Evolutionary conservation across 768 basidiomycete genomes (phyloP).

Genomic region (Phaeolepiota aurea): DNA sequence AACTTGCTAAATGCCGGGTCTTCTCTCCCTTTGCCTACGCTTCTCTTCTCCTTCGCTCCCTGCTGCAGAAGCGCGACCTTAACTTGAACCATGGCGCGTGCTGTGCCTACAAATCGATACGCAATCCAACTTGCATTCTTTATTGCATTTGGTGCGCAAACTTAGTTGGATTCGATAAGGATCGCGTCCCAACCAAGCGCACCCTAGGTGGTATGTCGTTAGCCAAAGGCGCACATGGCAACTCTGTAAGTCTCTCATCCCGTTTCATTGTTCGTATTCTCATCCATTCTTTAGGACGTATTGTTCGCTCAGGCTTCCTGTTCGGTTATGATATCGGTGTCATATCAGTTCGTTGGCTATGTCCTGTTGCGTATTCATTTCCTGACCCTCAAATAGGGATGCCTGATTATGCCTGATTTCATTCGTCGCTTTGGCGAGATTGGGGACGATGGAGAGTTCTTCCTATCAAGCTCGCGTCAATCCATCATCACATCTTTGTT

Average conservation of each 20-base stretch:
- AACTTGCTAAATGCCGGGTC: neutral
- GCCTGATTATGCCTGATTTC: conserved; percentile 75
- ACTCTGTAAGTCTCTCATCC: conserved; percentile 1
- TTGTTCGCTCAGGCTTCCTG: conserved; percentile 37
- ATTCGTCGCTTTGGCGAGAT: conserved; percentile 56
- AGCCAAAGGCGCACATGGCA: neutral
- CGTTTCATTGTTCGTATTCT: neutral
- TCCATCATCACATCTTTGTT: conserved; percentile 74
- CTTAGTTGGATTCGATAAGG: conserved; percentile 3
- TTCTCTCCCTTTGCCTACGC: conserved; percentile 1
- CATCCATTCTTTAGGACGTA: neutral
- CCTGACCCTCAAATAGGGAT: conserved; percentile 38
- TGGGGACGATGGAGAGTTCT: conserved; percentile 32
- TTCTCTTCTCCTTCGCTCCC: neutral
- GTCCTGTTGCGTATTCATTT: conserved; percentile 1
- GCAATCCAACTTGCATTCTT: conserved; percentile 61
- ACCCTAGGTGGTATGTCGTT: conserved; percentile 16
- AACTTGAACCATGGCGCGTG: conserved; percentile 20
- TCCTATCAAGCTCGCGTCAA: conserved; percentile 55
- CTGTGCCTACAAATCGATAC: conserved; percentile 52
- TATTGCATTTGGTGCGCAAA: conserved; percentile 58
- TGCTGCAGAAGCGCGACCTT: conserved; percentile 1
- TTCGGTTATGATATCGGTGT: conserved; percentile 77
- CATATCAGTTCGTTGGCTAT: conserved; percentile 43
- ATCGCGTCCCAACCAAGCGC: neutral